These are phyloP conservation scores for Ceratocystis destructans DNA, from an alignment of 2,329 filamentous ascomycete species.

Conservation along the genomic window DNA sequence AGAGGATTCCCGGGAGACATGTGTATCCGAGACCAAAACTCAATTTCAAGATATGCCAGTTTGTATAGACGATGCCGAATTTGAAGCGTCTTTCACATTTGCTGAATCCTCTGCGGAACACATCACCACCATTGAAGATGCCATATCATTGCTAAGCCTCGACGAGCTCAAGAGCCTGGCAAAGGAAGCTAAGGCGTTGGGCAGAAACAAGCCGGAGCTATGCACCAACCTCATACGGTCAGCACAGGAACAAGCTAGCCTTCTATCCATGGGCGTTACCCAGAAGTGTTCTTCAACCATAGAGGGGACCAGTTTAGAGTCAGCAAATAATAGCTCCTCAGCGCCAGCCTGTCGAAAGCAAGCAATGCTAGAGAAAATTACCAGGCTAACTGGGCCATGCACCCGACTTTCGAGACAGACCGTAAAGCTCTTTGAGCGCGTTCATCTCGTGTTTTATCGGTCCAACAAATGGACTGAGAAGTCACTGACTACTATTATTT, in stretches of 20 bases:
- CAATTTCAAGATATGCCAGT: background rate
- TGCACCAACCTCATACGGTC: conserved; percentile 57
- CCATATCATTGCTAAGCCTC: conserved; percentile 64
- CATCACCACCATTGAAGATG: conserved; percentile 70
- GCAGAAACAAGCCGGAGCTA: conserved; percentile 76
- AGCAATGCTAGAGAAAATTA: conserved; percentile 53
- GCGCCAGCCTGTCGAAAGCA: background rate
- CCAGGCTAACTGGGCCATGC: conserved; percentile 65
- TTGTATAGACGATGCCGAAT: conserved; percentile 23
- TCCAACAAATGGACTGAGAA: conserved; percentile 97
- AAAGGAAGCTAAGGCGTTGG: conserved; percentile 74
- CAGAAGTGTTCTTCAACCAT: background rate
- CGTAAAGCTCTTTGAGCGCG: conserved; percentile 76
- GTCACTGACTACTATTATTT: conserved; percentile 83
- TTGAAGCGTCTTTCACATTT: conserved; percentile 55
- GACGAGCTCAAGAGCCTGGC: conserved; percentile 77
- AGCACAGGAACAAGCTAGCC: conserved; percentile 59
- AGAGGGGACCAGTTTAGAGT: conserved; percentile 25
- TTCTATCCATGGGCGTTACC: conserved; percentile 47
- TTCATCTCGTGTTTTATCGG: conserved; percentile 90
- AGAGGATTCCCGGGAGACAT: background rate
- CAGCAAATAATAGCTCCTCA: background rate
- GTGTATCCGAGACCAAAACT: background rate
- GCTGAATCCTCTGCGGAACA: conserved; percentile 61
- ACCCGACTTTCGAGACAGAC: conserved; percentile 61